Conservation (phyloP, 768 basidiomycete genomes). For the Hemileccinum impolitum region DNA sequence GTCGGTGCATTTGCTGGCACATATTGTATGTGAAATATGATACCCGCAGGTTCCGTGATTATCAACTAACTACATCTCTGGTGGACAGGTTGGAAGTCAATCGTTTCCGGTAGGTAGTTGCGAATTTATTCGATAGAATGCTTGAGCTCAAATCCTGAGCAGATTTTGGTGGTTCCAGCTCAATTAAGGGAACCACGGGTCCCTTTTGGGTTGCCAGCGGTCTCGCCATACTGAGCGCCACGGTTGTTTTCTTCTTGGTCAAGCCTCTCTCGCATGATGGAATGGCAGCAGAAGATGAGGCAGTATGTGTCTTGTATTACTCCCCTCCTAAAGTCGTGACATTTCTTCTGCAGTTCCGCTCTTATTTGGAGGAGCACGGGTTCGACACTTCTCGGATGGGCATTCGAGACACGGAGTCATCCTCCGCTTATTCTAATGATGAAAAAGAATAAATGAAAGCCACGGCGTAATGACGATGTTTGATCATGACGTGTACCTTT, state of each 20-base stretch:
- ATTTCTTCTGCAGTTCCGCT: constrained; percentile 58
- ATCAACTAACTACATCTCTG: constrained; percentile 4
- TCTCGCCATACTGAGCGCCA: constrained; percentile 76
- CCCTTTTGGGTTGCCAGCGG: constrained; percentile 89
- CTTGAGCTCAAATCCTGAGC: neutral
- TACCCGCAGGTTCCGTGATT: neutral
- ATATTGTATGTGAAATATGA: constrained; percentile 52
- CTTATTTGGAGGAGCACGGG: constrained; percentile 74
- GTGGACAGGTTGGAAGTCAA: constrained; percentile 56
- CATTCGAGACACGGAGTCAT: constrained; percentile 29
- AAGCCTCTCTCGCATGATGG: constrained; percentile 72
- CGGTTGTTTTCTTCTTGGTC: constrained; percentile 70
- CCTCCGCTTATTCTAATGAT: constrained; percentile 14
- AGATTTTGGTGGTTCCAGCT: constrained; percentile 57
- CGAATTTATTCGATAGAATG: neutral
- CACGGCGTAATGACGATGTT: constrained; percentile 8
- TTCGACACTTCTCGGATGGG: constrained; percentile 80
- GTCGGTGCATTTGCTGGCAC: constrained; percentile 81
- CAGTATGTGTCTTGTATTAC: constrained; percentile 38
- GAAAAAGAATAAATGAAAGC: constrained; percentile 17
- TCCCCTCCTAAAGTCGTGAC: constrained; percentile 6
- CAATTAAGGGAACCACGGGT: constrained; percentile 67
- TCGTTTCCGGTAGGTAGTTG: constrained; percentile 51
- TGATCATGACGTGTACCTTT: constrained; percentile 1
- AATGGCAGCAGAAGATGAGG: constrained; percentile 72